phyloP scores from a whole-genome alignment of 2,329 filamentous ascomycete species.

The Gnomoniopsis sp. region DNA sequence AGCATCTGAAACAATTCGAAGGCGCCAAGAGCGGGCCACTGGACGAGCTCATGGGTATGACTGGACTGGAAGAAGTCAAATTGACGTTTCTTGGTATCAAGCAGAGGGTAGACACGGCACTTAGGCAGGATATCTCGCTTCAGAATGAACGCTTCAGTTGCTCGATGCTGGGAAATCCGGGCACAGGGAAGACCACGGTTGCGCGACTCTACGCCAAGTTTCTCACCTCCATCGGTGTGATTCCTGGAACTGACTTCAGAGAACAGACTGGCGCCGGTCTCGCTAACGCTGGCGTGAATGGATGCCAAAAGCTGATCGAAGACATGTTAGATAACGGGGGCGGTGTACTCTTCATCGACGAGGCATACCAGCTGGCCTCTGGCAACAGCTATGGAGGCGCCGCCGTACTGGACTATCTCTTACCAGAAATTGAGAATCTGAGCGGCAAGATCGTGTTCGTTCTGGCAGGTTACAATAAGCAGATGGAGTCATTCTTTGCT shows the following conservation, averaged over 20 bases:
- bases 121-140: slow-evolving; percentile 55
- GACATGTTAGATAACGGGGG: slow-evolving; percentile 55
- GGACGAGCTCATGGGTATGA: slow-evolving; percentile 66
- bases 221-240: slow-evolving; percentile 56
- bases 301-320: slow-evolving; percentile 55
- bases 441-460: slow-evolving; percentile 68
- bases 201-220: slow-evolving; percentile 68
- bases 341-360: slow-evolving; percentile 73
- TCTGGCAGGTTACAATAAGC: slow-evolving; percentile 67
- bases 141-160: slow-evolving; percentile 58
- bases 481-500: slow-evolving; percentile 74
- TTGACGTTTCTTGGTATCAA: slow-evolving; percentile 61
- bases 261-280: slow-evolving; percentile 68
- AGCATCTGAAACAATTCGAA: slow-evolving; percentile 53
- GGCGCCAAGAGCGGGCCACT: slow-evolving; percentile 49
- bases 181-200: slow-evolving; percentile 76
- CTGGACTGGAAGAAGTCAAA: slow-evolving; percentile 70
- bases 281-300: slow-evolving; percentile 57
- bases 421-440: slow-evolving; percentile 70
- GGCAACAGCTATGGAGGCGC: slow-evolving; percentile 54
- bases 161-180: slow-evolving; percentile 68
- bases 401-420: slow-evolving; percentile 65
- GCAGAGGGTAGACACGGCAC: slow-evolving; percentile 54
- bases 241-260: slow-evolving; percentile 58
- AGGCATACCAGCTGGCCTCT: slow-evolving; percentile 70